Percentiles rank a stretch among this genome's conserved stretches.
These are phyloP conservation scores for Clarkia xantiana DNA, from an alignment of 345 rosid species.

Conservation along the genomic window DNA sequence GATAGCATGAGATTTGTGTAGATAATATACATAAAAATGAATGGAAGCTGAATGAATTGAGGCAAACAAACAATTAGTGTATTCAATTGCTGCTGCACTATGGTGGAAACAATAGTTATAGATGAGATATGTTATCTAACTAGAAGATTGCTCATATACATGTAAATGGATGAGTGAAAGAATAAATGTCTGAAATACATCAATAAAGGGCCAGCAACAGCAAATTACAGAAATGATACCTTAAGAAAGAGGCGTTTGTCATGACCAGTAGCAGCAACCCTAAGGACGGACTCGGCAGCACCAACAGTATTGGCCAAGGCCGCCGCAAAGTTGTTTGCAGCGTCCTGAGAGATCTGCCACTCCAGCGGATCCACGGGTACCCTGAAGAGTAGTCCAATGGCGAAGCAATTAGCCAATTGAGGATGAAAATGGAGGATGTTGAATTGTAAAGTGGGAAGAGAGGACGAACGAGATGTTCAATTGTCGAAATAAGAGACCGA, in stretches of 20 bases:
- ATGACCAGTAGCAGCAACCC: slow-evolving; percentile 97
- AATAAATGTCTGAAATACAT: too few relatives aligned
- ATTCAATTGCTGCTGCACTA: too few relatives aligned
- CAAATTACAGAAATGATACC: slow-evolving; percentile 15
- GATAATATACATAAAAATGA: too few relatives aligned
- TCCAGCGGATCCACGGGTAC: slow-evolving; percentile 93
- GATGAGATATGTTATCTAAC: too few relatives aligned
- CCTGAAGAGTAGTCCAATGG: slow-evolving; percentile 9
- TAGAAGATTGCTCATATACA: too few relatives aligned
- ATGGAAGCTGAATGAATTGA: too few relatives aligned
- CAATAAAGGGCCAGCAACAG: too few relatives aligned
- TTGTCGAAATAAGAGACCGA: slow-evolving; percentile 94
- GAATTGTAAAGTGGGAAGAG: background rate
- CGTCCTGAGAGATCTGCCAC: slow-evolving; percentile 96
- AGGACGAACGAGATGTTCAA: slow-evolving; percentile 65
- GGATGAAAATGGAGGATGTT: background rate
- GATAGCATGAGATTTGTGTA: too few relatives aligned
- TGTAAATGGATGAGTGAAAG: too few relatives aligned
- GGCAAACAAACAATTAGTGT: too few relatives aligned
- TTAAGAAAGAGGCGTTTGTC: slow-evolving; percentile 78
- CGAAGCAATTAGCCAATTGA: background rate
- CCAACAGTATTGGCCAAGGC: slow-evolving; percentile 87
- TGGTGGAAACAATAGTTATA: too few relatives aligned
- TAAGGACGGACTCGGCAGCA: slow-evolving; percentile 83
- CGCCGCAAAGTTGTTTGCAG: slow-evolving; percentile 61